Evolutionary conservation across 805 yeast genomes (phyloP).

Genomic region (Tetrapisispora nanseiensis): DNA sequence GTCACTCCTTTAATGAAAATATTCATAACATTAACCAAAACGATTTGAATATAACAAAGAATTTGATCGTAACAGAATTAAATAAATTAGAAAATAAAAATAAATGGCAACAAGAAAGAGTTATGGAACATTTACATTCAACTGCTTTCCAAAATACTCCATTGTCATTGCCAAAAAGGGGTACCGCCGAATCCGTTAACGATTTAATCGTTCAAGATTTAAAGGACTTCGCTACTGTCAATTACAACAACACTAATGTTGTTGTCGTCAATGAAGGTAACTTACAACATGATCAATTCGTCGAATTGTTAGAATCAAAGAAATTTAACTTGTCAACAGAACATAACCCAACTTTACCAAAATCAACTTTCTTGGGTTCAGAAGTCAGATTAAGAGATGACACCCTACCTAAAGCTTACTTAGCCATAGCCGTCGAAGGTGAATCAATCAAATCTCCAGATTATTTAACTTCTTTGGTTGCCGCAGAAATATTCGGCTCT

Average conservation of each 20-base stretch:
- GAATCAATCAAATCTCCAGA: conserved; percentile 55
- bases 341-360: conserved; percentile 40
- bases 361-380: conserved; percentile 69
- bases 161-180: conserved; percentile 63
- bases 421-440: conserved; percentile 66
- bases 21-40: conserved; percentile 32
- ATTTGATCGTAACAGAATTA: conserved; percentile 37
- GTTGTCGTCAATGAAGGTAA: conserved; percentile 65
- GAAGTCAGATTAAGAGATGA: conserved; percentile 85
- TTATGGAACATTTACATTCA: conserved; percentile 66
- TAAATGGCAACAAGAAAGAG: conserved; percentile 42
- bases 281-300: conserved; percentile 58
- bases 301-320: conserved; percentile 50
- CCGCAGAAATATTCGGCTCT: conserved; percentile 52
- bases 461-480: conserved; percentile 64
- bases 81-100: conserved; percentile 42
- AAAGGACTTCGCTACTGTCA: conserved; percentile 42
- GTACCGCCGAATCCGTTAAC: conserved; percentile 57
- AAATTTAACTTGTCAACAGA: conserved; percentile 34
- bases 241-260: conserved; percentile 52
- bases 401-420: conserved; percentile 71
- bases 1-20: conserved; percentile 21
- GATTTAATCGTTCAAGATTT: conserved; percentile 53
- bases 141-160: conserved; percentile 85
- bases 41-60: conserved; percentile 40